Base-by-base conservation (phyloP, 1,284 basidiomycete genomes). In the Tylopilus orsonianus region DNA sequence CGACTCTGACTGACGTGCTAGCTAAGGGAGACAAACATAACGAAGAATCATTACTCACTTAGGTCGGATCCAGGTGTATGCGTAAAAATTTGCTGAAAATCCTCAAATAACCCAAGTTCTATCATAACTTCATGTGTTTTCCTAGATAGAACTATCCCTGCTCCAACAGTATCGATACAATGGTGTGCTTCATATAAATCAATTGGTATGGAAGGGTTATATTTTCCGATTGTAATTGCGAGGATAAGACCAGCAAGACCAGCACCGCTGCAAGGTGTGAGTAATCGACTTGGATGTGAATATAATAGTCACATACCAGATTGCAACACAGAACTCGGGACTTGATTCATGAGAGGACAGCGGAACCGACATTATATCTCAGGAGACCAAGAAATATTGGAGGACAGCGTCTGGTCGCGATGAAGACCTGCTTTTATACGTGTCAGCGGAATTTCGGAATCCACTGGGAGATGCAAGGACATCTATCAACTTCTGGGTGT, bases 161-260 rank as follows among this genome's bases (percentile, higher is more conserved):
- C 56, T 7, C 56, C 56, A 2, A 34, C 34, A 20, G 46, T 53
- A 4, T 56, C 44, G 16, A 57, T 44, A 13, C 40, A 46, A 4
- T 56, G 44, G 10, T 56, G 53, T 27, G 56, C 49, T 39, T 57
- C 56, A 9, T 58, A 57, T 20, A 57, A 35, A 44, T 57, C 49
- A 16, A 55, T 49, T 26, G 53, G 54, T 37, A 56, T 40, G 3
- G 38, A 29, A 2, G 53, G 29, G 26, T 46, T 29, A 27, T 53
- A 56, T 42, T 57, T 58, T 26, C 49, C 48, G n/a, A 58, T 52
- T 6, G 48, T 53, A 4, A 48, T 52, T 0, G 56, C 53, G 8
- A 57, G 56, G 23, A 50, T 26, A 7, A 57, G 50, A 4, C 56
- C 53, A 3, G 40, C 49, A 10, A 50, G 34, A 5, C 46, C 49